phyloP scores from a whole-genome alignment of 805 yeast species.

The Cyberlindnera euphorbiiphila region DNA sequence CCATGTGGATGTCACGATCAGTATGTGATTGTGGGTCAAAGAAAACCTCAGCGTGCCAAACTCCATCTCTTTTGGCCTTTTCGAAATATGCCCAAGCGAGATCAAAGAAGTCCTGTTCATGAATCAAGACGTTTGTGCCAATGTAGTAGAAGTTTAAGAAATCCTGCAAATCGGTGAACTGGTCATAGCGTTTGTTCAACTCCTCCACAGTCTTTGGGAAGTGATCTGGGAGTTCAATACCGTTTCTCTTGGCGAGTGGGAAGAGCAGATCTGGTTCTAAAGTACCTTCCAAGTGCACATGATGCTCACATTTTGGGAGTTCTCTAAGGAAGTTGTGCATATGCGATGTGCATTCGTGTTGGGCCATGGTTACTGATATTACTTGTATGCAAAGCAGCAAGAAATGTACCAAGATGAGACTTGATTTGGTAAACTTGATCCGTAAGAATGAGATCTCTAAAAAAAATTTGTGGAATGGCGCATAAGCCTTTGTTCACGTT shows the following conservation, averaged over 20 bases:
- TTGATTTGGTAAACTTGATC: too few species aligned
- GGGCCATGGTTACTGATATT: slow-evolving; percentile 18
- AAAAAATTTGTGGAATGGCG: too few species aligned
- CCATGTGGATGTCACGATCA: slow-evolving; percentile 58
- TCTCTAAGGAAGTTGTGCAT: slow-evolving; percentile 55
- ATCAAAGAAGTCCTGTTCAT: slow-evolving; percentile 70
- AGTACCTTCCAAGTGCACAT: slow-evolving; percentile 81
- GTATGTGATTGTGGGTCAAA: slow-evolving; percentile 86
- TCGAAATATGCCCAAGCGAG: slow-evolving; percentile 71
- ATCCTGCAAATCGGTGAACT: slow-evolving; percentile 69
- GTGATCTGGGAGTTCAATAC: slow-evolving; percentile 51
- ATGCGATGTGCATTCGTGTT: slow-evolving; percentile 32
- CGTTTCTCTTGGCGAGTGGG: slow-evolving; percentile 63
- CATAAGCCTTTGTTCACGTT: too few species aligned
- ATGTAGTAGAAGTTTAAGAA: slow-evolving; percentile 75
- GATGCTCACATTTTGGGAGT: slow-evolving; percentile 85
- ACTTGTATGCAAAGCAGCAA: too few species aligned
- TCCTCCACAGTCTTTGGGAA: slow-evolving; percentile 61
- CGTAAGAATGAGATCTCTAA: too few species aligned
- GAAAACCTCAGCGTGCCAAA: slow-evolving; percentile 70
- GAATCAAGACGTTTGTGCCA: slow-evolving; percentile 71
- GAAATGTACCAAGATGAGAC: too few species aligned
- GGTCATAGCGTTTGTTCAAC: slow-evolving; percentile 53
- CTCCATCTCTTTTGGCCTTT: slow-evolving; percentile 55
- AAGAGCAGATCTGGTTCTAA: slow-evolving; percentile 71